These are phyloP conservation scores for Quercus parvula DNA, from an alignment of 306 rosid species.

Conservation along the genomic window DNA sequence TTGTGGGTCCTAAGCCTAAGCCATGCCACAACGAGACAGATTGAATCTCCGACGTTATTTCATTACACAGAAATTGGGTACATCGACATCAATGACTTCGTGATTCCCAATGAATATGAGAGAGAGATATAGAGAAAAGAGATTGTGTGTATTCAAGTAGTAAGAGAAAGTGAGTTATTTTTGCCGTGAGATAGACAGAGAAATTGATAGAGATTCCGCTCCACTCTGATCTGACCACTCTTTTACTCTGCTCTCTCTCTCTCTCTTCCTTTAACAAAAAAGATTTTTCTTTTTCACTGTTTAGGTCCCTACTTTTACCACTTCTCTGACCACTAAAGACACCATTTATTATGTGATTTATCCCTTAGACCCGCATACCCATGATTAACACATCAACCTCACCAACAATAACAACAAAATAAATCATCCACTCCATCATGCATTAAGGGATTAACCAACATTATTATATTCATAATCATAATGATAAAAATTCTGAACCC, in stretches of 20 bases:
- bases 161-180: background rate
- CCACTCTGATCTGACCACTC: slow-evolving; percentile 12
- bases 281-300: slow-evolving; percentile 30
- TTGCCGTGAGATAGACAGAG: background rate
- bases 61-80: slow-evolving; percentile 7
- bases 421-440: background rate
- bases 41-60: slow-evolving; percentile 19
- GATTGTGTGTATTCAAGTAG: background rate
- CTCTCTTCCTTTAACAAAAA: background rate
- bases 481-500: background rate
- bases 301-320: slow-evolving; percentile 25
- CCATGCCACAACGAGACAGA: slow-evolving; percentile 42
- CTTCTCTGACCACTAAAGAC: slow-evolving; percentile 38
- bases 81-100: slow-evolving; percentile 38
- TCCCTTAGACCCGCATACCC: background rate
- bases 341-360: background rate
- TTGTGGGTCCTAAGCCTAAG: slow-evolving; percentile 23
- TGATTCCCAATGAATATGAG: slow-evolving; percentile 30
- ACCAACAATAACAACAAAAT: background rate
- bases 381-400: background rate
- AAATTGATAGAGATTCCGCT: background rate
- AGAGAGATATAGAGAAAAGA: background rate
- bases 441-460: background rate
- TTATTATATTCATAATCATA: background rate
- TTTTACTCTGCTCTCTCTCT: background rate